These are phyloP conservation scores for Myrmaecium sp. DNA, from an alignment of 2,329 filamentous ascomycete genomes.

Conservation along the genomic window DNA sequence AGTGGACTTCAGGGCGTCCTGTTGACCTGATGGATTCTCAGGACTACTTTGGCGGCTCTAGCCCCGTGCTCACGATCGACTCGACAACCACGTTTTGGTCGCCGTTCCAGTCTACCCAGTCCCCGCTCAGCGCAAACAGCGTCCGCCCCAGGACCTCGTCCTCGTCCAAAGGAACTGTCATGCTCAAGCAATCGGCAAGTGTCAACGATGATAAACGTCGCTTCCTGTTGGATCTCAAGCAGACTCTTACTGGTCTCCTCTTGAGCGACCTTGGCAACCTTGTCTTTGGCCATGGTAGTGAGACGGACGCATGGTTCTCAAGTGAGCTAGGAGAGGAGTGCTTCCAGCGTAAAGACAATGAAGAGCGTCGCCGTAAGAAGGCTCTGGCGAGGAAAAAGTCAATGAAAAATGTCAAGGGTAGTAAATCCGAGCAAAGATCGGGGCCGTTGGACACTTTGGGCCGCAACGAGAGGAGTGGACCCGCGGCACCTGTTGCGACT, in stretches of 20 bases:
- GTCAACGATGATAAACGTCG: constrained; percentile 52
- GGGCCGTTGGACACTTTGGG: constrained; percentile 26
- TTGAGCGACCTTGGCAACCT: constrained; percentile 78
- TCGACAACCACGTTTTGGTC: constrained; percentile 78
- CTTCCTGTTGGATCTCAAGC: constrained; percentile 64
- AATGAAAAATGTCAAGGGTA: constrained; percentile 41
- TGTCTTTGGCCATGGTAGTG: constrained; percentile 75
- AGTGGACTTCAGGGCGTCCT: constrained; percentile 40
- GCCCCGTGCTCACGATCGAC: constrained; percentile 55
- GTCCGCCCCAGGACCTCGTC: constrained; percentile 47
- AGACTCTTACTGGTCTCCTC: constrained; percentile 66
- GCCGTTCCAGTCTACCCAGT: constrained; percentile 56
- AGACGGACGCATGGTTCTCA: constrained; percentile 78
- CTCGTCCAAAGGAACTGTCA: constrained; percentile 51
- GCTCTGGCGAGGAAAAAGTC: constrained; percentile 29
- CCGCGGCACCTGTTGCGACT: constrained; percentile 25
- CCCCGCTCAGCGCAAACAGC: constrained; percentile 45
- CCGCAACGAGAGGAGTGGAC: constrained; percentile 22
- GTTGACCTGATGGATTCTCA: constrained; percentile 51
- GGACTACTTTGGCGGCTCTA: constrained; percentile 52
- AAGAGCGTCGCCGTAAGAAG: constrained; percentile 22
- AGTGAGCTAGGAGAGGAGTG: constrained; percentile 36
- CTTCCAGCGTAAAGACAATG: constrained; percentile 20
- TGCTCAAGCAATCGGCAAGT: constrained; percentile 37
- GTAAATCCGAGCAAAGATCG: constrained; percentile 13